Evolutionary conservation across 2,329 filamentous ascomycete genomes (phyloP).

Genomic region (Grosmannia huntii): DNA sequence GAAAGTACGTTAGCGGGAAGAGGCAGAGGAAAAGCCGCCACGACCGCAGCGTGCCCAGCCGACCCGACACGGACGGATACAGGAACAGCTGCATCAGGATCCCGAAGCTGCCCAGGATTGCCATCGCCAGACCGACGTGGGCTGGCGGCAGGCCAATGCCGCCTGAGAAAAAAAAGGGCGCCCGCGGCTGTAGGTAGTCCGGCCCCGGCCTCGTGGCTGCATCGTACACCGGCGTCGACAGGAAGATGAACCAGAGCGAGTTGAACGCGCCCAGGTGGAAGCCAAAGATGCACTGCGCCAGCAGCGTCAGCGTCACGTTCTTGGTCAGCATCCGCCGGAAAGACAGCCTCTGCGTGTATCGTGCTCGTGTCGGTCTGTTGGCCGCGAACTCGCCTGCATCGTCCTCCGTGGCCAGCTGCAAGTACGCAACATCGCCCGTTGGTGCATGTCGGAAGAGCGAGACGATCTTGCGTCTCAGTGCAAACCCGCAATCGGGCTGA

Average conservation of each 20-base stretch:
- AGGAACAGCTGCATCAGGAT: slow-evolving; percentile 59
- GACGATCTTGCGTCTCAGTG: slow-evolving; percentile 24
- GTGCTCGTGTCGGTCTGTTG: slow-evolving; percentile 9
- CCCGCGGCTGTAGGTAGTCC: slow-evolving; percentile 21
- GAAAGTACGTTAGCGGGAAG: slow-evolving; percentile 57
- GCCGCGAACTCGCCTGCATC: slow-evolving; percentile 8
- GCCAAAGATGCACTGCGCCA: slow-evolving; percentile 56
- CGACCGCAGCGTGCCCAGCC: slow-evolving; percentile 53
- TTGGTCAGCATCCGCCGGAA: slow-evolving; percentile 43
- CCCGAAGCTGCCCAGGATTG: slow-evolving; percentile 64
- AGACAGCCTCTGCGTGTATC: slow-evolving; percentile 34
- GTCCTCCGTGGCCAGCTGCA: slow-evolving; percentile 19
- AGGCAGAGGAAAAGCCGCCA: slow-evolving; percentile 57
- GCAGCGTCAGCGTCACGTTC: slow-evolving; percentile 40
- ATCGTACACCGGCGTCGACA: slow-evolving; percentile 55
- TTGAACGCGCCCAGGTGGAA: slow-evolving; percentile 68
- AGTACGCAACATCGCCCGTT: slow-evolving; percentile 15
- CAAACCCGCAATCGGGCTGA: slow-evolving; percentile 31
- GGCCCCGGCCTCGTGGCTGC: slow-evolving; percentile 15
- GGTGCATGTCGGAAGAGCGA: slow-evolving; percentile 14
- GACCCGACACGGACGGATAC: slow-evolving; percentile 54
- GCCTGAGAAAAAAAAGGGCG: slow-evolving; percentile 55
- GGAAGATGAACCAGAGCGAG: slow-evolving; percentile 62
- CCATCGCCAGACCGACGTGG: slow-evolving; percentile 64
- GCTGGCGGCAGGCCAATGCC: slow-evolving; percentile 62